phyloP scores from a whole-genome alignment of 176 grass and related monocot genomes.

The Zea luxurians region DNA sequence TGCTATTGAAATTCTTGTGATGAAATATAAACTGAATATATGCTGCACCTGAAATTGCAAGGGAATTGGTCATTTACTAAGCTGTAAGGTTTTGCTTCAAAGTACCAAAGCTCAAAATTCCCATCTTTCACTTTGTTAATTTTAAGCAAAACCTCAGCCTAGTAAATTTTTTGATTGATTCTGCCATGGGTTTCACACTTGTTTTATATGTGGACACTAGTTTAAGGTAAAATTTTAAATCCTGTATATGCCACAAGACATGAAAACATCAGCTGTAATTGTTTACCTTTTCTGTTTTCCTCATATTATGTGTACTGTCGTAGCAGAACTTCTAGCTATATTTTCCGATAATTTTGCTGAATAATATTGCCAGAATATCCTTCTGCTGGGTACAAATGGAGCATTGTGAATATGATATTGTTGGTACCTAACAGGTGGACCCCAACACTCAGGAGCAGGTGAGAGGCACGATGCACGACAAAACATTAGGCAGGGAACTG shows the following conservation, averaged over 20 bases:
- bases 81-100: too few relatives aligned
- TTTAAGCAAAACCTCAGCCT: background rate
- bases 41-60: background rate
- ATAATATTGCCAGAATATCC: background rate
- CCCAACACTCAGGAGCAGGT: too few relatives aligned
- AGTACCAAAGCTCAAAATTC: too few relatives aligned
- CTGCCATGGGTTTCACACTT: background rate
- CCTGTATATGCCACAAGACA: background rate
- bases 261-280: conserved; percentile 3
- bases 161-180: background rate
- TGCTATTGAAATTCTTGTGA: background rate
- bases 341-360: background rate
- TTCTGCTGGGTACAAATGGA: background rate
- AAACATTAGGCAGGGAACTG: too few relatives aligned
- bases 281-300: background rate
- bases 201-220: background rate
- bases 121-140: too few relatives aligned
- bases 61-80: background rate
- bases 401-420: background rate
- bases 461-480: too few relatives aligned
- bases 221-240: background rate
- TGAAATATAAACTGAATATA: background rate
- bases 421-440: too few relatives aligned
- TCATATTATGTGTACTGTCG: background rate
- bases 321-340: background rate